phyloP scores from a whole-genome alignment of 352 stramenopile species.

The Pythium oligandrum region DNA sequence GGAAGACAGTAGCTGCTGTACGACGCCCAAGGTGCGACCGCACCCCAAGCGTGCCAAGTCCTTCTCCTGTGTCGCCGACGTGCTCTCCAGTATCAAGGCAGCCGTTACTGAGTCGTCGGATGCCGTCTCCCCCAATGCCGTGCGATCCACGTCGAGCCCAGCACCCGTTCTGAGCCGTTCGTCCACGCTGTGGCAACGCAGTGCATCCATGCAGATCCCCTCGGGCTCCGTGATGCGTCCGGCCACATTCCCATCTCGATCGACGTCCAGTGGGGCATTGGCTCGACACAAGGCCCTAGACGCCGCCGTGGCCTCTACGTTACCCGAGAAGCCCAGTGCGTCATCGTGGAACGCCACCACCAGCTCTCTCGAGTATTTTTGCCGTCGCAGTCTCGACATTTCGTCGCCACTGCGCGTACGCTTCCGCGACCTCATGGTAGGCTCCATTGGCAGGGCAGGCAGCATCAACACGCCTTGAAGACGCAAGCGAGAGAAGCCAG shows the following conservation, averaged over 20 bases:
- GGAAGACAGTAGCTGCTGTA: slow-evolving; percentile 24
- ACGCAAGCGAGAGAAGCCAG: too few species aligned
- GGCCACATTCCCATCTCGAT: slow-evolving; percentile 25
- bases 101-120: too few species aligned
- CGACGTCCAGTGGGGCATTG: slow-evolving; percentile 20
- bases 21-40: slow-evolving; percentile 32
- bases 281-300: slow-evolving; percentile 22
- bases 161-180: too few species aligned
- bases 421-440: slow-evolving; percentile 60
- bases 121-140: too few species aligned
- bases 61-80: slow-evolving; percentile 28
- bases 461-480: slow-evolving; percentile 44
- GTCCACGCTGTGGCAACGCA: slow-evolving; percentile 8
- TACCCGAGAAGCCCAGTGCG: slow-evolving; percentile 34
- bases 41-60: slow-evolving; percentile 53
- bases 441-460: slow-evolving; percentile 37
- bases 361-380: slow-evolving; percentile 41
- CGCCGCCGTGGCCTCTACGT: slow-evolving; percentile 35
- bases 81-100: slow-evolving; percentile 1
- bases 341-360: slow-evolving; percentile 20
- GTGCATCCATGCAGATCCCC: slow-evolving; percentile 57
- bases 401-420: slow-evolving; percentile 49
- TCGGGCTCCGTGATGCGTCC: background rate
- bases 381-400: slow-evolving; percentile 62
- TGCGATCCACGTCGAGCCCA: too few species aligned